Conservation (phyloP, 371 early-diverging fungal genomes). For the Rhizomucor pusillus region DNA sequence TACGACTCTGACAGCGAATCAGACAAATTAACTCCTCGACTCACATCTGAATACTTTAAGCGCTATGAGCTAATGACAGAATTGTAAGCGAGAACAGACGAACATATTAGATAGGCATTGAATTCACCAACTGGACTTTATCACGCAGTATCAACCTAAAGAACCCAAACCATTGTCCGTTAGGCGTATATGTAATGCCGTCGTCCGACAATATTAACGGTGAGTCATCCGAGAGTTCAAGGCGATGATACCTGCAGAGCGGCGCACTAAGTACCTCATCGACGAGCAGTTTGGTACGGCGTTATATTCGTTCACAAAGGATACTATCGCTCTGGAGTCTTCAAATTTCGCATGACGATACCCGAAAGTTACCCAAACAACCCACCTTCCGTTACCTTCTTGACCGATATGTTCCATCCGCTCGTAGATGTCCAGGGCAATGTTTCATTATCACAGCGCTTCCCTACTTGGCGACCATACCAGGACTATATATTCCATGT, state of each 20-base stretch:
- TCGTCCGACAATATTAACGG: constrained; percentile 70
- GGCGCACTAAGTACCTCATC: background rate
- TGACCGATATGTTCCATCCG: constrained; percentile 94
- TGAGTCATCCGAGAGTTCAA: constrained; percentile 24
- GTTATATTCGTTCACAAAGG: constrained; percentile 85
- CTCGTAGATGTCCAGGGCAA: constrained; percentile 76
- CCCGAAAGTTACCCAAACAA: constrained; percentile 84
- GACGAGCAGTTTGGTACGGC: constrained; percentile 79
- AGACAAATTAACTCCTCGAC: background rate
- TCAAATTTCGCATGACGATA: constrained; percentile 88
- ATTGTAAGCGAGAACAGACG: constrained; percentile 12
- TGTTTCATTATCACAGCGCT: constrained; percentile 71
- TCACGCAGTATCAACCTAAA: constrained; percentile 66
- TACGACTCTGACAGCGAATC: constrained; percentile 6
- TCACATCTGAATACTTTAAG: constrained; percentile 14
- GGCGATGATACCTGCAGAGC: background rate
- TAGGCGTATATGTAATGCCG: constrained; percentile 89
- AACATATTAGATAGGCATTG: background rate
- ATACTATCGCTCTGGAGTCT: constrained; percentile 90
- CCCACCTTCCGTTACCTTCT: constrained; percentile 85
- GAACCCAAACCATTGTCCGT: constrained; percentile 77
- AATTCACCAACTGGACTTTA: background rate
- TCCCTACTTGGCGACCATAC: constrained; percentile 80
- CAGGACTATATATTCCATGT: constrained; percentile 82
- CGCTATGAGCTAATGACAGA: constrained; percentile 20